Base-by-base conservation (phyloP, 306 rosid genomes). In the Cucurbita moschata region DNA sequence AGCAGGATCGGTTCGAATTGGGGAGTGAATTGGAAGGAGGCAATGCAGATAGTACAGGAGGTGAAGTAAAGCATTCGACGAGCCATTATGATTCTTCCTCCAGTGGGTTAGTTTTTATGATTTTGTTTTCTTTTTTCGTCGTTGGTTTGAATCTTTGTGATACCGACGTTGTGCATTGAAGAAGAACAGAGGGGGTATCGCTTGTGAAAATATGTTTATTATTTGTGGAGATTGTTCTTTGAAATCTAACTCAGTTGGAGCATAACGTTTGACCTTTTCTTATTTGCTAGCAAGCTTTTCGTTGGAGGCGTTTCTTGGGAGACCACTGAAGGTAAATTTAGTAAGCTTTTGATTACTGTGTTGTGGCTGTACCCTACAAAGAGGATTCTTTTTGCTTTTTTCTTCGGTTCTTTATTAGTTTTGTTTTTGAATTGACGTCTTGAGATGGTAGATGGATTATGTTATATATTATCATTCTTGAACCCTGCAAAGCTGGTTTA, bases 231-330 rank as follows among this genome's bases (percentile, higher is more conserved):
- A 30, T 46, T 70, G 37, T 54, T 68, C 12, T 51, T 50, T 3
- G 9, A 39, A 66, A 70, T 70, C 38, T 8, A 46, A 7, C 14
- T 2, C 30, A 4, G 5, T 68, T 68, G 73, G 57, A 46, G 57
- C 59, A 3, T 70, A 30, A 70, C 30, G 35, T 5, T 7, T 68
- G 3, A 3, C 0, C 5, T 75, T 86, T 79, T 43, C 59, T 74
- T 71, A 38, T 80, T 61, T 77, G 47, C 61, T 72, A 86, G 93
- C 47, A 88, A 88, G 69, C 90, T 84, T 35, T 88, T 88, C 40
- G 90, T 86, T 53, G 93, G 93, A 71, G 90, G 90, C 76, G 79
- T 88, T 62, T 84, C 90, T 19, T 86, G 88, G 90, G 90, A 84
- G 71, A 88, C 93, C n/a, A 82, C 83, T 61, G 81, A 86, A 84